Base-by-base conservation (phyloP, 2,329 filamentous ascomycete species). In the Sporothrix mexicana region DNA sequence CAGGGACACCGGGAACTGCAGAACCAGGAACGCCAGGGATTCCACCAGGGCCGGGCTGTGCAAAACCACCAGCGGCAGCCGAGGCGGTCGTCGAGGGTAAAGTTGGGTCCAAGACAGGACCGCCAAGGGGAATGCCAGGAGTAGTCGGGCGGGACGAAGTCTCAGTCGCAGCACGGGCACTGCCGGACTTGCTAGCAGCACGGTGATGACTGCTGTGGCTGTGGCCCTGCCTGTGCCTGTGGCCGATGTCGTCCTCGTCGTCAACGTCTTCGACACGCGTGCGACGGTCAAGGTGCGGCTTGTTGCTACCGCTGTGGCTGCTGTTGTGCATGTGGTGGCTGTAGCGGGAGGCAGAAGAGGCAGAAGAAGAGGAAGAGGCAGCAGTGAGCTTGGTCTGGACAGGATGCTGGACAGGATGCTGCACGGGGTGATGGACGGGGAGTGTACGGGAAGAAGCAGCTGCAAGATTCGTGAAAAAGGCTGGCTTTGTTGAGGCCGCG, bases 71-170 rank as follows among this genome's bases (percentile, higher is more conserved):
- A 15, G 74, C 74, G 20, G 73, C 72, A 1, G 74, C 74, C 0
- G 71, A 73, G 0, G 75, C 73, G 1, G 73, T 74, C 15, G 53
- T 73, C 3, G 67, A 70, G 0, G 70, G 73, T 17, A 73, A 59
- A 12, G 43, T 17, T 0, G 57, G 62, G 15, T 61, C 49, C 5
- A 59, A 51, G 9, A 43, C 51, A 2, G 49, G 61, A 15, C 61
- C 49, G 4, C 49, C 47, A 12, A 49, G n/a, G 8, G 64, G 43
- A 6, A 25, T 17, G 41, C 49, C 62, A 4, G 20, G 3, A 25
- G 41, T 20, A 15, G 41, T 17, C 15, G 61, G 47, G 2, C 61
- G 20, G 4, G 59, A 45, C 3, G 59, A 47, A 2, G 61, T 25
- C 15, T 53, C 15, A 23, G 36, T 43, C 2, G 41, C 61, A 7